Evolutionary conservation across 179 eudicot species (phyloP).

Genomic region (Silene vulgaris): DNA sequence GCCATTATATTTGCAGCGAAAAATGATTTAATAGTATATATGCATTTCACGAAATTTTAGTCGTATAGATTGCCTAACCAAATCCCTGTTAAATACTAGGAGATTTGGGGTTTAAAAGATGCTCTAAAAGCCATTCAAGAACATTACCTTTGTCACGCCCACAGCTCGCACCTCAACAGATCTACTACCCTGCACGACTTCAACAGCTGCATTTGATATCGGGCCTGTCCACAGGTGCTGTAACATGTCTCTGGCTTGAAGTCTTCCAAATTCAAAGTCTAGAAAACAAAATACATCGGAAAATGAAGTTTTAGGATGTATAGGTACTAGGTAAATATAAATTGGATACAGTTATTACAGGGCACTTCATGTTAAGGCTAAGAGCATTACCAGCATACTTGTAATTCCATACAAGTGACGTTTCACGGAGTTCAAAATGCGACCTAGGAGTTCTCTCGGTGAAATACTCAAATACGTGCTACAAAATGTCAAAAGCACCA

Average conservation of each 20-base stretch:
- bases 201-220: slow-evolving; percentile 88
- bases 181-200: slow-evolving; percentile 82
- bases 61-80: neutral
- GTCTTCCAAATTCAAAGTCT: slow-evolving; percentile 85
- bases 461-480: slow-evolving; percentile 93
- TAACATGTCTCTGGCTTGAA: slow-evolving; percentile 88
- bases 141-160: slow-evolving; percentile 79
- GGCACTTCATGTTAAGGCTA: neutral
- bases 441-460: slow-evolving; percentile 91
- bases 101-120: neutral
- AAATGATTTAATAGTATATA: neutral
- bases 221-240: slow-evolving; percentile 97
- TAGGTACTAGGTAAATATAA: neutral
- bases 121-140: neutral
- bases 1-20: neutral
- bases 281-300: slow-evolving; percentile 17
- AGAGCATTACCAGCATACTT: slow-evolving; percentile 61
- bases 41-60: neutral
- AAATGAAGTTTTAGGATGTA: neutral
- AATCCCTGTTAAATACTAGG: neutral
- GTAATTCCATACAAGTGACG: slow-evolving; percentile 88
- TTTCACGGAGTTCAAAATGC: slow-evolving; percentile 77
- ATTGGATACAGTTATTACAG: too few species aligned
- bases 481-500: slow-evolving; percentile 25
- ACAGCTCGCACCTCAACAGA: slow-evolving; percentile 93